Percentiles rank a stretch among this genome's conserved stretches.
phyloP scores from a whole-genome alignment of 2,329 filamentous ascomycete genomes.

The Dothideomycetidae sp. region DNA sequence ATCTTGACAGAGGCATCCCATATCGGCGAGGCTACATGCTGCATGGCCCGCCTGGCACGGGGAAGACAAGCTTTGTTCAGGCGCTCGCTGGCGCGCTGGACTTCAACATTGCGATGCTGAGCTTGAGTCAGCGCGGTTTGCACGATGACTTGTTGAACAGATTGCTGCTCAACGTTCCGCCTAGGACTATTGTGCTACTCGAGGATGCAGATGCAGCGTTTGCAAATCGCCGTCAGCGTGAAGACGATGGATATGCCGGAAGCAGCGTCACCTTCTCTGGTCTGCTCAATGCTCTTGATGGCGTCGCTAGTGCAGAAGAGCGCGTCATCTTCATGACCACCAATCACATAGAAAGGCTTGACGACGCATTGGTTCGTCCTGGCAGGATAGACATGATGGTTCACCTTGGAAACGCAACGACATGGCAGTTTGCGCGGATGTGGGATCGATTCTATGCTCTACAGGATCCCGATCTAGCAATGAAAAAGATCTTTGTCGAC shows the following conservation, averaged over 20 bases:
- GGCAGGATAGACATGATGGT: slow-evolving; percentile 90
- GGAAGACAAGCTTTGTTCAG: slow-evolving; percentile 93
- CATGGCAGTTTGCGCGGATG: slow-evolving; percentile 70
- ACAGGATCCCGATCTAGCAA: slow-evolving; percentile 49
- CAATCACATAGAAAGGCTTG: slow-evolving; percentile 80
- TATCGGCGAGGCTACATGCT: slow-evolving; percentile 82
- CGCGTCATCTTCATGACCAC: slow-evolving; percentile 87
- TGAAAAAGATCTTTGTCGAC: slow-evolving; percentile 54
- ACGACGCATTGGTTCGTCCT: slow-evolving; percentile 77
- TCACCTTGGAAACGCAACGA: slow-evolving; percentile 73
- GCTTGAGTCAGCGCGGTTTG: slow-evolving; percentile 76
- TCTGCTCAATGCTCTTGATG: slow-evolving; percentile 57
- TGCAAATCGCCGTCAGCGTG: slow-evolving; percentile 60
- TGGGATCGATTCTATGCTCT: slow-evolving; percentile 95
- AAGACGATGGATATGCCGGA: slow-evolving; percentile 70
- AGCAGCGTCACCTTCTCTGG: slow-evolving; percentile 91
- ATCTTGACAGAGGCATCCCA: slow-evolving; percentile 84
- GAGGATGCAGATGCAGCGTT: slow-evolving; percentile 92
- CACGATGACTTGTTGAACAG: slow-evolving; percentile 82
- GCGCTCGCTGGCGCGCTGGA: slow-evolving; percentile 84
- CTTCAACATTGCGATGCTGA: slow-evolving; percentile 84
- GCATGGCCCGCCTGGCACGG: slow-evolving; percentile 78
- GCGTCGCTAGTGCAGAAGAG: slow-evolving; percentile 88
- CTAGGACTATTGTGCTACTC: slow-evolving; percentile 65
- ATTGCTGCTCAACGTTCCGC: slow-evolving; percentile 71